Evolutionary conservation across 108 stramenopile genomes (phyloP), one percentile per base, ranked within the genome.

Genomic region (Epithemia pelagica): DNA sequence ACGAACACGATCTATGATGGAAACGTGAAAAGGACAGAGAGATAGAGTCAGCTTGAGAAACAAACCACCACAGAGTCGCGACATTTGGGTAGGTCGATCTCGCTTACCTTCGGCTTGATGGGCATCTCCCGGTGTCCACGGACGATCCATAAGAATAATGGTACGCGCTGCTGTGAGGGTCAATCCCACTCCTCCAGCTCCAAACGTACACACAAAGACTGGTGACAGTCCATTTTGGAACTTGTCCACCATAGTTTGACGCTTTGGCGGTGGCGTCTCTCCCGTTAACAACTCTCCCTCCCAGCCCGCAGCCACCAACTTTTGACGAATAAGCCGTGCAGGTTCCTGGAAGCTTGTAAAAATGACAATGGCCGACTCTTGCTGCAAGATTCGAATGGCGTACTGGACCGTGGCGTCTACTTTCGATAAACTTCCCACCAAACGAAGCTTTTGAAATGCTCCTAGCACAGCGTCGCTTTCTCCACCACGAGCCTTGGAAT

Each of bases 71-170:
- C 52, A 20, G 19, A 52, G 52, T 52, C 52, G 20, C 52, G 52
- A 18, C 18, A n/a, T n/a, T n/a, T n/a, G n/a, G n/a, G n/a, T n/a
- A n/a, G n/a, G n/a, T n/a, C n/a, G n/a, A n/a, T n/a, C n/a, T n/a
- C n/a, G n/a, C n/a, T n/a, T n/a, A n/a, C n/a, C n/a, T 70, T 70
- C 69, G 10, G 71, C 71, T 61, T 74, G 78, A 60, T 65, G 55
- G 8, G 72, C 76, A 68, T 84, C 86, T 3, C 83, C 92, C 8
- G 92, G 88, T 29, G 89, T 94, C 92, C 92, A 94, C 24, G 92
- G 88, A 27, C 92, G 80, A 54, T 94, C 92, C 24, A 91, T 32
- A 19, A 90, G 72, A 65, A 94, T 84, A 20, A 94, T 77, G 3
- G 89, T 90, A 26, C 81, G 70, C 0, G 92, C 92, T 32, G 82